Conservation (phyloP, 345 rosid species). For the Euphorbia peplus region DNA sequence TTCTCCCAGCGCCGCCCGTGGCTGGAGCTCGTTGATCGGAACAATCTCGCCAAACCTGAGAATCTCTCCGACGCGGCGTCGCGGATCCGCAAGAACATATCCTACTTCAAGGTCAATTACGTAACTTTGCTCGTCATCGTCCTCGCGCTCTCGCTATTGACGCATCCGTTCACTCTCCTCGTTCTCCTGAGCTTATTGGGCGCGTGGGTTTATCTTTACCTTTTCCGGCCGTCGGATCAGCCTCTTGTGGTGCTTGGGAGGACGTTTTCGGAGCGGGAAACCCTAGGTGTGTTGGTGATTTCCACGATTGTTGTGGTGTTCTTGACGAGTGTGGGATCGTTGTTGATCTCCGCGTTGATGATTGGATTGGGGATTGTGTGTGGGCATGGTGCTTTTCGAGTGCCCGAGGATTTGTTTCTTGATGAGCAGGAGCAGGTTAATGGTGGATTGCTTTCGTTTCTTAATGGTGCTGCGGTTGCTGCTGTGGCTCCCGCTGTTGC, state of each 20-base stretch:
- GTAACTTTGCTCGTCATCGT: slow-evolving; percentile 51
- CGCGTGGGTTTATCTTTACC: slow-evolving; percentile 63
- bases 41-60: slow-evolving; percentile 57
- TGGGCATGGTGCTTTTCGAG: slow-evolving; percentile 77
- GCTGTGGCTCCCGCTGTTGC: slow-evolving; percentile 52
- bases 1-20: slow-evolving; percentile 83
- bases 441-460: slow-evolving; percentile 66
- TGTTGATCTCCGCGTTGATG: slow-evolving; percentile 64
- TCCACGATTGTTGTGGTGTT: slow-evolving; percentile 61
- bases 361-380: slow-evolving; percentile 66
- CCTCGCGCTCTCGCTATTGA: slow-evolving; percentile 65
- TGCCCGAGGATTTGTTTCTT: slow-evolving; percentile 77
- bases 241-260: slow-evolving; percentile 63
- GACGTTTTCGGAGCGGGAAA: slow-evolving; percentile 73
- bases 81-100: slow-evolving; percentile 58
- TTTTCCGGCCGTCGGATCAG: slow-evolving; percentile 77
- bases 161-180: slow-evolving; percentile 75
- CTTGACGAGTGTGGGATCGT: slow-evolving; percentile 76
- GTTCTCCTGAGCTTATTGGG: slow-evolving; percentile 56
- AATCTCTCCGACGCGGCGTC: slow-evolving; percentile 62
- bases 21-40: slow-evolving; percentile 65
- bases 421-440: slow-evolving; percentile 71
- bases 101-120: slow-evolving; percentile 75
- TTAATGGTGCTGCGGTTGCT: slow-evolving; percentile 57
- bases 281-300: slow-evolving; percentile 50